Evolutionary conservation across 208 protist genomes (phyloP), one percentile per base, ranked within the genome.

Genomic region (Trypanosoma cruzi): DNA sequence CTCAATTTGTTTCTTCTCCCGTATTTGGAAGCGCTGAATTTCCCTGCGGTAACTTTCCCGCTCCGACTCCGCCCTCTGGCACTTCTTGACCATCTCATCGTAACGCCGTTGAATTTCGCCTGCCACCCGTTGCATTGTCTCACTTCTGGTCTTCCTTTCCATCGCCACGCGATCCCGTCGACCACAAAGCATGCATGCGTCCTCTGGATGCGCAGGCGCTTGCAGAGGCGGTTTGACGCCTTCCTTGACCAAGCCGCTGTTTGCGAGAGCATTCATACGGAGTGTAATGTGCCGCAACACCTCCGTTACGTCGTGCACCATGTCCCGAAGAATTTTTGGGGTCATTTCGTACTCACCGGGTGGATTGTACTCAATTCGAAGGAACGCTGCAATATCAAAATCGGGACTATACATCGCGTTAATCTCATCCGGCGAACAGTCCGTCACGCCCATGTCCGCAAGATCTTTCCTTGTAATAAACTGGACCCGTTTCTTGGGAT

Each of bases 361-460:
- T 4, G 71, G 62, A 50, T 73, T 73, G 69, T 72, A 91, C 50
- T 64, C 68, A 0, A 79, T 64, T 31, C 68, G 73, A 28, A 96
- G 80, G 67, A 89, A 96, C 13, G 62, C 58, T n/a, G 69, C 66
- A 36, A 92, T 72, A 73, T 96, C 87, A 77, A 96, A 92, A 57
- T 87, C 70, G 11, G 52, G 64, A 26, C 57, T 73, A 59, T 93
- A 94, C 32, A 96, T 69, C 22, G 78, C 79, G 73, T 95, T 96
- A 8, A 96, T 75, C 77, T 96, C 91, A 10, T 88, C 85, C 37
- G 81, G 79, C 20, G 83, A 83, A 79, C 86, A 93, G 72, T 94
- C 91, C 0, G 59, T 76, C 4, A 85, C 81, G 8, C 67, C 73
- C 86, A 96, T 93, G 22, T 55, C 54, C 8, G 57, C 34, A 13